These are phyloP conservation scores for Sugiyamaella castrensis DNA, from an alignment of 1,139 yeast species.

Conservation along the genomic window DNA sequence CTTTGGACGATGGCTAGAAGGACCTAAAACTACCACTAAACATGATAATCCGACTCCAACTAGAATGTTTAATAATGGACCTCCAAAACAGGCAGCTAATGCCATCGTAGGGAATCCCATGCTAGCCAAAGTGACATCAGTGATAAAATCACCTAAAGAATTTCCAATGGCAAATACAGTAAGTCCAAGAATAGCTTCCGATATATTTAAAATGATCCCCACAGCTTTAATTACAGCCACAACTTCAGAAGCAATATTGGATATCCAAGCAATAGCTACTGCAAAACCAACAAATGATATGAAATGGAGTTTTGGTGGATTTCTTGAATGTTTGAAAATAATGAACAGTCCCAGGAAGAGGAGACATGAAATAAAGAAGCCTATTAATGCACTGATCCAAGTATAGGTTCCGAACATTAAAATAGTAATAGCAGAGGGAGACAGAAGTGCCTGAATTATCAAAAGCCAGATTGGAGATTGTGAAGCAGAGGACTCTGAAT, in stretches of 20 bases:
- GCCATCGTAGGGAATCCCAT: constrained; percentile 94
- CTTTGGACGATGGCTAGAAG: constrained; percentile 21
- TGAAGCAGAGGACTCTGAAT: neutral
- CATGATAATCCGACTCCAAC: constrained; percentile 70
- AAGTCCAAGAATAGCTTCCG: constrained; percentile 78
- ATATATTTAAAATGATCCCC: constrained; percentile 57
- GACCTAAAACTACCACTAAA: constrained; percentile 44
- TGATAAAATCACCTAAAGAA: constrained; percentile 83
- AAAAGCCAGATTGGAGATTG: constrained; percentile 27
- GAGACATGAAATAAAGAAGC: neutral
- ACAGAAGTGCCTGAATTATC: constrained; percentile 29
- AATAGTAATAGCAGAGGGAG: constrained; percentile 29
- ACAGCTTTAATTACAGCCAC: constrained; percentile 64
- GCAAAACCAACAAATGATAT: constrained; percentile 54
- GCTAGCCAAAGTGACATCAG: constrained; percentile 77
- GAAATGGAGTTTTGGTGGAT: neutral
- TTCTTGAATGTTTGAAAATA: neutral
- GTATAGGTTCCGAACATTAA: constrained; percentile 1
- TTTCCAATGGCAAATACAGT: constrained; percentile 92
- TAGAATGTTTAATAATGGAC: constrained; percentile 68
- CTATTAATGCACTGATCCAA: neutral
- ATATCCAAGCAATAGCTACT: constrained; percentile 68
- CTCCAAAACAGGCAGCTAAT: constrained; percentile 90
- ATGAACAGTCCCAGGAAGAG: neutral
- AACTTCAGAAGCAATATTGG: constrained; percentile 72